Base-by-base conservation (phyloP, 805 yeast species). In the Starmera caribaea region DNA sequence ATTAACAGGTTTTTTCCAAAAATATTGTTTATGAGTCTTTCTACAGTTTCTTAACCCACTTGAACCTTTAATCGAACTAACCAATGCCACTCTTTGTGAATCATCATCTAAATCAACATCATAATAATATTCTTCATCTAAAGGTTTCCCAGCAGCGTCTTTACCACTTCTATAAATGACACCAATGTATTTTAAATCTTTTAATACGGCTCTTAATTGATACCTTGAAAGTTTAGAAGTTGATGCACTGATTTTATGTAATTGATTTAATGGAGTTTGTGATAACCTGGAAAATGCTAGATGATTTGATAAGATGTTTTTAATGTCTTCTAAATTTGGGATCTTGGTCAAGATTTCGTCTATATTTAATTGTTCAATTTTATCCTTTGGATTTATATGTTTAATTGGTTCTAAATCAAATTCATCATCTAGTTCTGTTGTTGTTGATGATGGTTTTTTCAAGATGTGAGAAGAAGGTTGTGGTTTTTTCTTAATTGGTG, bases 61-160 rank as follows among this genome's bases (percentile, higher is more conserved):
- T 1, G 74, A 73, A 10, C 97, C 97, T 55, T 86, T 83, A 39
- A 87, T 65, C 35, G 83, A 79, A 38, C 76, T 73, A 6, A 89
- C 95, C 46, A 88, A 62, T 36, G 61, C 60, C 32, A 76, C 78
- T 55, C 98, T 78, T 36, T 77, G 77, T 24, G 55, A 52, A 54
- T 90, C 95, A 30, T 62, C 56, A 59, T 92, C 98, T 35, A 78
- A 72, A 48, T 88, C 97, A 3, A 88, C 79, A 41, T 80, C 77
- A 55, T 92, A 92, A 59, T 88, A 92, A 55, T 86, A 92, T 57
- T 92, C 97, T 57, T 87, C 95, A 48, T 90, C 97, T 45, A 92
- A 68, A 4, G 84, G 85, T 58, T 88, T 87, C 10, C 97, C 98
- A 3, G 96, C 94, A 3, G 97, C 97, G 61, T 92, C 98, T 58